Conservation (phyloP, 306 rosid species). For the Abrus pulchellus region DNA sequence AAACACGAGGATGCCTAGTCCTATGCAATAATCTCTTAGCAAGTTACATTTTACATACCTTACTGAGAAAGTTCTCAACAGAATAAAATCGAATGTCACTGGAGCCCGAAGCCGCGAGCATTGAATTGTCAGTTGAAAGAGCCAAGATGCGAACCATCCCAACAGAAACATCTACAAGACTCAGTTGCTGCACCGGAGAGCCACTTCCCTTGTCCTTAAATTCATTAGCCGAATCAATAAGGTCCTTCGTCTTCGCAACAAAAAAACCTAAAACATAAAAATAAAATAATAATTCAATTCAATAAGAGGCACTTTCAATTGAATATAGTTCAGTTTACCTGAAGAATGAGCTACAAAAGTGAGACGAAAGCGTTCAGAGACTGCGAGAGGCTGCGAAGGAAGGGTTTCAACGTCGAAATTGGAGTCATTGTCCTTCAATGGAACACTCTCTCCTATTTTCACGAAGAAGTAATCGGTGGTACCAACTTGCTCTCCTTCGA, state of each 20-base stretch:
- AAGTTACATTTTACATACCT: slow-evolving; percentile 51
- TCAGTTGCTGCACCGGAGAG: slow-evolving; percentile 64
- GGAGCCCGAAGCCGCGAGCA: slow-evolving; percentile 67
- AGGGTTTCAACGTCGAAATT: slow-evolving; percentile 55
- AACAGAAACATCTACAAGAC: slow-evolving; percentile 69
- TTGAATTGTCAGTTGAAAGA: slow-evolving; percentile 69
- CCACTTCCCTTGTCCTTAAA: slow-evolving; percentile 64
- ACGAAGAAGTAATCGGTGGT: slow-evolving; percentile 68
- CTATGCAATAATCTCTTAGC: not conserved
- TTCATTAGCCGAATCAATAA: slow-evolving; percentile 68
- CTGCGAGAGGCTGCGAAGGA: slow-evolving; percentile 79
- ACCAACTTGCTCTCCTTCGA: slow-evolving; percentile 60
- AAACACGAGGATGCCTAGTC: not conserved
- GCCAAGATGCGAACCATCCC: slow-evolving; percentile 72
- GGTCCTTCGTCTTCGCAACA: slow-evolving; percentile 73
- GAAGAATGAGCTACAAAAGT: slow-evolving; percentile 72
- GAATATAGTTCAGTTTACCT: slow-evolving; percentile 40
- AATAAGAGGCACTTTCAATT: not conserved
- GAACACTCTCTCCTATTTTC: slow-evolving; percentile 75
- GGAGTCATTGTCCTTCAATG: slow-evolving; percentile 56
- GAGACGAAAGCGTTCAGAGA: slow-evolving; percentile 75
- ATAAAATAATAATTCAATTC: not conserved
- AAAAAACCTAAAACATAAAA: slow-evolving; percentile 65
- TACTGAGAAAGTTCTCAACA: slow-evolving; percentile 56
- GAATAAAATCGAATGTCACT: slow-evolving; percentile 62